Base-by-base conservation (phyloP, 176 grass and related monocot species). In the Phoenix roebelenii region DNA sequence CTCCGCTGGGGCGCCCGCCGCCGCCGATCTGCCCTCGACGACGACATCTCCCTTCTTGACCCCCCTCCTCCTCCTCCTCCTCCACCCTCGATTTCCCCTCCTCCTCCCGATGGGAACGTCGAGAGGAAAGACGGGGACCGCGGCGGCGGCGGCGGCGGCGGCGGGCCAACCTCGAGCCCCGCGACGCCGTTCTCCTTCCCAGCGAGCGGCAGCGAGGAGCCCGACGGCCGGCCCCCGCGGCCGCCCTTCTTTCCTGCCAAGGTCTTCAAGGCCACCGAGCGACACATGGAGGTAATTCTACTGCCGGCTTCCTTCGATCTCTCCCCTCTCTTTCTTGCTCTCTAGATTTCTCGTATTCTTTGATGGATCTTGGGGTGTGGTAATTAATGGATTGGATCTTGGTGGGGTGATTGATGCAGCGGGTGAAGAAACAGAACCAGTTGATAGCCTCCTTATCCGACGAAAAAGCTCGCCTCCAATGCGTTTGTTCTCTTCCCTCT, bases 1-100 rank as follows among this genome's bases (percentile, higher is more conserved):
- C 29, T 79, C 68, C 29, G 10, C 5, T 79, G 76, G 76, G 54
- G 68, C 14, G 14, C 1, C 3, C 62, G 55, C 22, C 61, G 54
- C 23, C 68, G 53, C 28, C 60, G 76, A 23, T 72, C 68, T 2
- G 19, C 29, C 9, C 51, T 65, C 65, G 18, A 9, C 58, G 20
- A 44, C 10, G 2, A 3, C 9, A 12, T 16, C 28, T 25, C 69
- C 48, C 5, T 12, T 3, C 23, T 50, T 23, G 22, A 5, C 16
- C 17, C 17, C 25, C 17, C 23, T 25, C 25, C 50, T 3, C 50
- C 26, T 49, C 59, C 76, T 28, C 20, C 20, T 20, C 20, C 20
- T 20, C 16, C 58, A n/a, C 10, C 57, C 10, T 18, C 25, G 12
- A 5, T 23, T 17, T 23, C 5, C 17, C 15, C 25, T 60, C 58